Conservation (phyloP, 441 rosid species). For the Jatropha multifida region DNA sequence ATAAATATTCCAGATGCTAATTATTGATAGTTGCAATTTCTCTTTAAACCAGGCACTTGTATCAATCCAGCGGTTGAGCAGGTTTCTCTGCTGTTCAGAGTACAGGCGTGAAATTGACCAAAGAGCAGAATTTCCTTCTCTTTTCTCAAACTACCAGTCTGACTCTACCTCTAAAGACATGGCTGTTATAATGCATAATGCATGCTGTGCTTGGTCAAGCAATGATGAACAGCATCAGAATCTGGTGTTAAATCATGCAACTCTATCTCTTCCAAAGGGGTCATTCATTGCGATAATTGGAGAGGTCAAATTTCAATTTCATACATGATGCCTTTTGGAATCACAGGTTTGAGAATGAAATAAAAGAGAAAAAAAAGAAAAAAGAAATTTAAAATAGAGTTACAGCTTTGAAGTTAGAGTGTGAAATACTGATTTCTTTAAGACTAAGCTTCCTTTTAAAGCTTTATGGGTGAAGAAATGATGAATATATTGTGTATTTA, state of each 20-base stretch:
- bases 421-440: neutral
- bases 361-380: neutral
- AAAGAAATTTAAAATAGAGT: neutral
- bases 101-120: slow-evolving; percentile 31
- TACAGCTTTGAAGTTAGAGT: neutral
- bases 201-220: slow-evolving; percentile 77
- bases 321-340: slow-evolving; percentile 1
- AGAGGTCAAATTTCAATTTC: slow-evolving; percentile 52
- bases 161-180: slow-evolving; percentile 40
- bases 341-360: neutral
- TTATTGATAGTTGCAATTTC: slow-evolving; percentile 19
- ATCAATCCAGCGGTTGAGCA: slow-evolving; percentile 80
- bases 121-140: slow-evolving; percentile 26
- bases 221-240: slow-evolving; percentile 38
- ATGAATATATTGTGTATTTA: neutral
- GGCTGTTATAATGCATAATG: slow-evolving; percentile 56
- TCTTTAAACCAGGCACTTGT: slow-evolving; percentile 62
- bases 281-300: slow-evolving; percentile 71
- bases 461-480: slow-evolving; percentile 1
- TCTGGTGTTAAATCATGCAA: slow-evolving; percentile 57
- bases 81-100: slow-evolving; percentile 72
- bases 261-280: slow-evolving; percentile 67
- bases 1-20: slow-evolving; percentile 13
- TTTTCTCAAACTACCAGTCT: slow-evolving; percentile 32
- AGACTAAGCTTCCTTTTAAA: no score